Base-by-base conservation (phyloP, 2,329 filamentous ascomycete genomes). In the Talaromyces pinophilus region DNA sequence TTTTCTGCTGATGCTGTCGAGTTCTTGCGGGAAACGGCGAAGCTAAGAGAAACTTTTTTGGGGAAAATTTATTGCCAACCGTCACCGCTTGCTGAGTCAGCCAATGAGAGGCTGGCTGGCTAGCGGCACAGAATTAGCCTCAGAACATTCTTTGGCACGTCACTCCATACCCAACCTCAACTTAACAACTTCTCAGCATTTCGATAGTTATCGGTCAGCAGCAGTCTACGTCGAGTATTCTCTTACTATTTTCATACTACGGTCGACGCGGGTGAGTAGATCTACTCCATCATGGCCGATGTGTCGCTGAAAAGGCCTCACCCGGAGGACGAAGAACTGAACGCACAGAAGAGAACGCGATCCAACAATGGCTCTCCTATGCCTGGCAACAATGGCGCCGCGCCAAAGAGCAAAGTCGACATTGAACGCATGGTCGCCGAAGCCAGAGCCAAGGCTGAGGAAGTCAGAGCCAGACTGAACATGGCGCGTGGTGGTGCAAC, bases 361-460 rank as follows among this genome's bases (percentile, higher is more conserved):
- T 84, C 82, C 64, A 83, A 82, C 70, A 74, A 83, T 82, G 82
- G 81, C 66, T 83, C 82, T 30, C 81, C 82, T 52, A 71, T 74
- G 65, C 81, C 82, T 42, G 71, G 71, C 3, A 76, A 78, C 67
- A 78, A 76, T 63, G 75, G 73, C 22, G 64, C 74, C 42, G 67
- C 72, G 40, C 48, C 75, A 19, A 75, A 72, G 28, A 61, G 63
- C 33, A 81, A 80, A 67, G 73, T 78, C 55, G 82, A 84, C 68
- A 80, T 83, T 65, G 78, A 76, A 48, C 82, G 80, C 68, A 80
- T 82, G 72, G 74, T 84, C 38, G 81, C 82, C 3, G 81, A 81
- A 68, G 82, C 82, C 22, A 77, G 75, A 69, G 81, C 81, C 40
- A 83, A 80, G 68, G 82, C 82, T 64, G 80, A 82, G 69, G 82